These are phyloP conservation scores for Tephrocybe sp. DNA, from an alignment of 768 basidiomycete genomes.

Conservation along the genomic window DNA sequence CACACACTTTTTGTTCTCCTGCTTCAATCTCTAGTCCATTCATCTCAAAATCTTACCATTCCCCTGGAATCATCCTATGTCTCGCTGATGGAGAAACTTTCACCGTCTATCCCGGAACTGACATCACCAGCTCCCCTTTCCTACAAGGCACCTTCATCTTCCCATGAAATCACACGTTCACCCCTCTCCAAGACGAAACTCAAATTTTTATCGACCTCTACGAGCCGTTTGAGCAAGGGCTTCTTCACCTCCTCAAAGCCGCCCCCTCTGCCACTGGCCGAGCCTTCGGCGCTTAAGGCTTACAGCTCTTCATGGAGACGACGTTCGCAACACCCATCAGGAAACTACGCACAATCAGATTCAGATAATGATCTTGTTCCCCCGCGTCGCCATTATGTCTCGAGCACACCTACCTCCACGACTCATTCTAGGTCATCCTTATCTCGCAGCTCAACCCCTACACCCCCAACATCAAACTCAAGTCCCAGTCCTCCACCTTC, in stretches of 20 bases:
- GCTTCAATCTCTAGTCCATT: constrained; percentile 70
- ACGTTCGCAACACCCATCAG: constrained; percentile 9
- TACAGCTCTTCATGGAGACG: constrained; percentile 53
- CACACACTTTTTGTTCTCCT: constrained; percentile 77
- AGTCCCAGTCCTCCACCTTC: constrained; percentile 11
- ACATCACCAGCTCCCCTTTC: constrained; percentile 76
- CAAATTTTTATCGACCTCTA: constrained; percentile 9
- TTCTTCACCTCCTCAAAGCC: constrained; percentile 27
- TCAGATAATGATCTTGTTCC: constrained; percentile 12
- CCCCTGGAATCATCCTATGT: constrained; percentile 33
- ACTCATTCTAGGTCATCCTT: constrained; percentile 14
- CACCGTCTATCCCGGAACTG: constrained; percentile 49
- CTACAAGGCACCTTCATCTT: constrained; percentile 25
- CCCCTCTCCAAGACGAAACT: constrained; percentile 8
- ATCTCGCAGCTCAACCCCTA: constrained; percentile 14
- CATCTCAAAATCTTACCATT: constrained; percentile 42
- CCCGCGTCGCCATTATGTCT: constrained; percentile 22
- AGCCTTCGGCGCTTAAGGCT: constrained; percentile 42
- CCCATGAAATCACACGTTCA: constrained; percentile 5
- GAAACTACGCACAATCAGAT: constrained; percentile 1
- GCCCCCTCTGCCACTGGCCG: constrained; percentile 43
- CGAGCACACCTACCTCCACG: constrained; percentile 42
- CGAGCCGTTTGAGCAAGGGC: constrained; percentile 30
- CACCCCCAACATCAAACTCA: constrained; percentile 9
- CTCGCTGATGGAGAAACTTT: constrained; percentile 31